These are phyloP conservation scores for Monoraphidium neglectum DNA, from an alignment of 139 green algal genomes.

Conservation along the genomic window DNA sequence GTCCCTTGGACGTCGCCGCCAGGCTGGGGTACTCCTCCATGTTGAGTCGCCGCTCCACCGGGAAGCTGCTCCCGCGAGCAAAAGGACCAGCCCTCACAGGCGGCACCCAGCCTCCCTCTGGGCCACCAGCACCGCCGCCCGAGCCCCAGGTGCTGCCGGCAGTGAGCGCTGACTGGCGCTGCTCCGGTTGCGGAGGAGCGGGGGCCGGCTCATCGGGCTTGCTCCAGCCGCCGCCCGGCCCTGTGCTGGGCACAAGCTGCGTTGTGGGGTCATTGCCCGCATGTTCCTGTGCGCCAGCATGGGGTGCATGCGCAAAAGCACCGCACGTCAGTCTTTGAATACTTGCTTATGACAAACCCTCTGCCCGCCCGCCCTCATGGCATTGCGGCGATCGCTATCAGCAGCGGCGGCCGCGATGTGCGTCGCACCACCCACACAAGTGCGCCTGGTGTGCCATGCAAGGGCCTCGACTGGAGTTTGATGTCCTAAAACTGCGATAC, in stretches of 20 bases:
- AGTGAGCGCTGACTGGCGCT: conserved; percentile 37
- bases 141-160: conserved; percentile 65
- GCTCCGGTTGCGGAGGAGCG: conserved; percentile 16
- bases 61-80: conserved; percentile 12
- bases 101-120: conserved; percentile 11
- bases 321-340: neutral
- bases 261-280: conserved; percentile 73
- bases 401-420: no score
- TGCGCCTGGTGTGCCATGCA: no score
- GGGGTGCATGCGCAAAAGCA: neutral
- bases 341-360: neutral
- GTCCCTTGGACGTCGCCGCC: conserved; percentile 45
- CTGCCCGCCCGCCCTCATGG: neutral
- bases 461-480: no score
- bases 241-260: conserved; percentile 64
- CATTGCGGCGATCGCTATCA: no score
- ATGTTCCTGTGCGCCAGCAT: conserved; percentile 77
- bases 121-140: neutral
- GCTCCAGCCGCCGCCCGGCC: conserved; percentile 50
- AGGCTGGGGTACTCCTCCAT: conserved; percentile 75
- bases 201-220: conserved; percentile 51
- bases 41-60: conserved; percentile 61
- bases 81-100: conserved; percentile 20
- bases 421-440: no score
- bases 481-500: no score